Evolutionary conservation across 2,329 filamentous ascomycete species (phyloP), one percentile per base, ranked within the genome.

Genomic region (Botrytis tulipae): DNA sequence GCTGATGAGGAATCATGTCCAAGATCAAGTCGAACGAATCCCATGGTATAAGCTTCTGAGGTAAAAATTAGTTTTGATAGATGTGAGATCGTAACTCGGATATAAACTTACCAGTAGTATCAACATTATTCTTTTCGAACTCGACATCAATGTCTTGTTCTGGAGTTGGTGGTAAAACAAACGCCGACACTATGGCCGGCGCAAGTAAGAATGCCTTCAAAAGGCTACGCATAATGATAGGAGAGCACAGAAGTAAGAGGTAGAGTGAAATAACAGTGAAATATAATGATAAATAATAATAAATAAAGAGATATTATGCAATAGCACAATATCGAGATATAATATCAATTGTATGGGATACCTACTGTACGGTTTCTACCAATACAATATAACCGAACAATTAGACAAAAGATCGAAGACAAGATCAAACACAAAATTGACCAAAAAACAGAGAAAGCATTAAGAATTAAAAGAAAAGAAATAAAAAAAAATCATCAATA

Each of bases 211-310:
- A 74, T 72, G 79, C 79, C 76, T 77, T 78, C 44, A 78, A 65
- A 74, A 81, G 77, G 78, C 80, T 76, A 70, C 77, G 79, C 80
- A 82, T 82, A 61, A 70, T 76, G 71, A 59, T 46, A 35, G 25
- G 68, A 68, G 59, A 59, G 29, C 20, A 32, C 60, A 44, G 46
- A 32, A 32, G 18, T 40, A 37, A 63, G 44, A 16, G 60, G 20
- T 22, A 48, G 51, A 57, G n/a, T 65, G 18, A 65, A 59, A 66
- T 42, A 65, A 63, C 66, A 54, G 71, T 22, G 1, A 29, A 29
- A 54, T 32, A 40, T 7, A 61, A 61, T 14, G 14, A 51, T 25
- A 16, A 51, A n/a, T 7, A 16, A 44, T 22, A 16, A 70, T 4
- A 42, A 65, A 51, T 62, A 5, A 10, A 42, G 29, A 40, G 29